Evolutionary conservation across 192 early-diverging fungal genomes (phyloP).

Genomic region (Coemansia sp.): DNA sequence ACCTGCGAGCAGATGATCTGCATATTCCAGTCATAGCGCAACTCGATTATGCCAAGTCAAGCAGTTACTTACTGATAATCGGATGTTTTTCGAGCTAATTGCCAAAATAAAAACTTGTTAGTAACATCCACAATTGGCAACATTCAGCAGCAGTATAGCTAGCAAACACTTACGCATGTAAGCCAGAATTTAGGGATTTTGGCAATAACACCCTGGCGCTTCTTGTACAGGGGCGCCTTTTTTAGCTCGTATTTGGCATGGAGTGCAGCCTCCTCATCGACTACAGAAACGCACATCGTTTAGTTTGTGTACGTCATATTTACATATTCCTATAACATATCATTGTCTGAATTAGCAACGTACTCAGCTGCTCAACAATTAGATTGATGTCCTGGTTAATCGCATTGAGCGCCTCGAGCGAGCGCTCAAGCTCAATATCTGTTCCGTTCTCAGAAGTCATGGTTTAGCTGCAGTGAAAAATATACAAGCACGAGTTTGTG

Average conservation of each 20-base stretch:
- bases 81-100: conserved; percentile 54
- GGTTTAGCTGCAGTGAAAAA: not conserved
- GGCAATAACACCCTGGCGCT: conserved; percentile 57
- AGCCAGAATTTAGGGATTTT: conserved; percentile 61
- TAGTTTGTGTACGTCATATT: not conserved
- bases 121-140: not conserved
- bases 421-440: conserved; percentile 24
- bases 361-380: conserved; percentile 50
- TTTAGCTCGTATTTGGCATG: conserved; percentile 56
- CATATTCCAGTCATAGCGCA: not conserved
- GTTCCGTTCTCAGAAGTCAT: conserved; percentile 38
- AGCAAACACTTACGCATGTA: conserved; percentile 50
- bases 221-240: conserved; percentile 53
- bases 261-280: conserved; percentile 52
- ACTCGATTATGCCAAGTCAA: not conserved
- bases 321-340: too few relatives aligned
- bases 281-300: conserved; percentile 13
- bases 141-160: not conserved
- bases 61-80: conserved; percentile 49
- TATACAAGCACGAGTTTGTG: not conserved
- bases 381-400: conserved; percentile 44
- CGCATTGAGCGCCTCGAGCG: conserved; percentile 29
- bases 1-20: not conserved
- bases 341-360: not conserved
- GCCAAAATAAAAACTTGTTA: not conserved